These are phyloP conservation scores for Sextonia rubra DNA, from an alignment of 164 flowering plant species.

Conservation along the genomic window DNA sequence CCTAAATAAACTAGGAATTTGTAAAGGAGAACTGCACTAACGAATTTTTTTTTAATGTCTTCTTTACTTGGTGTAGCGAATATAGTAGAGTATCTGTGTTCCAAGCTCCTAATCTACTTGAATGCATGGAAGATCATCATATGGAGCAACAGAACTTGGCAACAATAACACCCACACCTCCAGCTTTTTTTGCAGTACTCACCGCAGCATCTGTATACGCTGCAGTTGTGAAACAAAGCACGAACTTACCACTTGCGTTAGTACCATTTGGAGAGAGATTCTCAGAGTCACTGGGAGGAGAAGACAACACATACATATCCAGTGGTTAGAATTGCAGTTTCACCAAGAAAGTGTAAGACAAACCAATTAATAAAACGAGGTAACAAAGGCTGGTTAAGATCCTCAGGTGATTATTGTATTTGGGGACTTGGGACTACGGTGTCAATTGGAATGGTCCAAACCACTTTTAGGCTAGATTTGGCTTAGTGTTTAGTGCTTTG, in stretches of 20 bases:
- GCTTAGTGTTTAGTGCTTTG: too few species aligned
- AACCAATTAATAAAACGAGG: neutral
- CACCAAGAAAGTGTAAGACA: neutral
- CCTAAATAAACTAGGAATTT: too few species aligned
- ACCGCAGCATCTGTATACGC: neutral
- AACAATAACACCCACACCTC: slow-evolving; percentile 23
- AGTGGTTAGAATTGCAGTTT: neutral
- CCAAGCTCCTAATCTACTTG: slow-evolving; percentile 38
- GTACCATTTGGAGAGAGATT: slow-evolving; percentile 2
- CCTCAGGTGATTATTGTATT: neutral
- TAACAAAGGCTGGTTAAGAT: too few species aligned
- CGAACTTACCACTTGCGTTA: slow-evolving; percentile 20
- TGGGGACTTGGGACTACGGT: neutral
- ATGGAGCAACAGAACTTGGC: slow-evolving; percentile 9
- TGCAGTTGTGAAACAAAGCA: slow-evolving; percentile 18
- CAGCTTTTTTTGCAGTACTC: slow-evolving; percentile 6
- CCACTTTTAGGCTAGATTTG: neutral
- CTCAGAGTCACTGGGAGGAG: neutral
- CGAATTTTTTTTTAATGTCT: neutral
- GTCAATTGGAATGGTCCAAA: too few species aligned
- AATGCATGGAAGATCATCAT: slow-evolving; percentile 10
- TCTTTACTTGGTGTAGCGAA: slow-evolving; percentile 27
- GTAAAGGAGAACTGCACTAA: too few species aligned
- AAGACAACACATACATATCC: neutral
- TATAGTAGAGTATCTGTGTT: slow-evolving; percentile 33